Conservation (phyloP, 148 eudicot species). For the Rhododendron molle region DNA sequence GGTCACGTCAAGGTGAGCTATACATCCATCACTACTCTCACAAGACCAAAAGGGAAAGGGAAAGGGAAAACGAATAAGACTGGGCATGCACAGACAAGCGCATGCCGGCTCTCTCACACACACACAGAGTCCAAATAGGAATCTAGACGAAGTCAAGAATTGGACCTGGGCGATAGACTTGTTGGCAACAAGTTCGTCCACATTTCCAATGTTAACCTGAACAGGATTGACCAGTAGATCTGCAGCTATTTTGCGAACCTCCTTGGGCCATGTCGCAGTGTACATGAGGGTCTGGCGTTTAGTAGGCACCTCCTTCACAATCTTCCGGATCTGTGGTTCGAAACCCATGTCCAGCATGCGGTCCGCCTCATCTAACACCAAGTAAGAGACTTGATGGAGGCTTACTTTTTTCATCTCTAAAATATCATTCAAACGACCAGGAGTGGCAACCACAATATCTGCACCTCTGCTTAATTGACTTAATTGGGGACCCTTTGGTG, state of each 20-base stretch:
- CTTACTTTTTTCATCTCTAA: slow-evolving; percentile 73
- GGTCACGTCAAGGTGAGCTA: neutral
- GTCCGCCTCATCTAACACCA: slow-evolving; percentile 98
- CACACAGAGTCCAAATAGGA: neutral
- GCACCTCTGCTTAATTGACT: slow-evolving; percentile 68
- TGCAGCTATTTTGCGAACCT: slow-evolving; percentile 91
- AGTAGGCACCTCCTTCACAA: slow-evolving; percentile 83
- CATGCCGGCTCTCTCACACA: neutral
- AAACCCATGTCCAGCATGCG: slow-evolving; percentile 99
- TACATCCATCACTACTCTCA: neutral
- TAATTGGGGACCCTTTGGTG: slow-evolving; percentile 93
- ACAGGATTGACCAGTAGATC: slow-evolving; percentile 76
- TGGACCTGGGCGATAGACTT: slow-evolving; percentile 89
- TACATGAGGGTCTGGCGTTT: slow-evolving; percentile 93
- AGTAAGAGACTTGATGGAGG: slow-evolving; percentile 77
- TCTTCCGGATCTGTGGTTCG: slow-evolving; percentile 95
- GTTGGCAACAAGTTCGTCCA: slow-evolving; percentile 91
- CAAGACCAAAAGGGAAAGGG: neutral
- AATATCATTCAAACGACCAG: slow-evolving; percentile 97
- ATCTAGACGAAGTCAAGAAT: neutral
- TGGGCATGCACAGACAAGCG: neutral
- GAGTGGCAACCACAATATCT: slow-evolving; percentile 97
- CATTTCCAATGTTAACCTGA: slow-evolving; percentile 95
- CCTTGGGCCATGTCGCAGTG: slow-evolving; percentile 99
- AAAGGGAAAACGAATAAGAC: neutral